Conservation (phyloP, 2,329 filamentous ascomycete genomes). For the Neurospora crassa region DNA sequence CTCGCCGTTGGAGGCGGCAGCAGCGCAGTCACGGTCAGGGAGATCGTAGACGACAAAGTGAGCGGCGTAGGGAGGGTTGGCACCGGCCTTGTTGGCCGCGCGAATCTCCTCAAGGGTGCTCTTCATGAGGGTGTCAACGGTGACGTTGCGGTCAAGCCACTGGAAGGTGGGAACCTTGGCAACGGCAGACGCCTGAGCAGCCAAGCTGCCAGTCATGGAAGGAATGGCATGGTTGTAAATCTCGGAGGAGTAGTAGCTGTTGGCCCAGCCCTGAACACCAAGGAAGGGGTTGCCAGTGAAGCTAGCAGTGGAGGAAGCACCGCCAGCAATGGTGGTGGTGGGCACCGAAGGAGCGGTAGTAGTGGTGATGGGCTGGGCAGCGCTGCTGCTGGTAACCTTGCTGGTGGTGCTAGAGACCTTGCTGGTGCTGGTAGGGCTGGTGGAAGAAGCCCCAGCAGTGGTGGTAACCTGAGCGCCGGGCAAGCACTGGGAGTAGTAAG, state of each 20-base stretch:
- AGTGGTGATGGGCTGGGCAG: conserved; percentile 15
- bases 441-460: conserved; percentile 6
- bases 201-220: conserved; percentile 45
- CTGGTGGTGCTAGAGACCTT: conserved; percentile 21
- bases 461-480: conserved; percentile 20
- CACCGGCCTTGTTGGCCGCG: conserved; percentile 25
- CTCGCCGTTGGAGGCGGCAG: conserved; percentile 48
- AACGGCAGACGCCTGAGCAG: conserved; percentile 40
- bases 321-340: conserved; percentile 21
- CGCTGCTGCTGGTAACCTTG: conserved; percentile 18
- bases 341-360: conserved; percentile 5
- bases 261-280: conserved; percentile 42
- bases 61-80: conserved; percentile 32
- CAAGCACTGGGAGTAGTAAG: conserved; percentile 32
- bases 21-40: conserved; percentile 48
- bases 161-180: conserved; percentile 43
- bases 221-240: conserved; percentile 50
- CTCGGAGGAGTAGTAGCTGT: conserved; percentile 46
- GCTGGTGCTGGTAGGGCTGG: conserved; percentile 13
- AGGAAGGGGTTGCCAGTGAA: conserved; percentile 46
- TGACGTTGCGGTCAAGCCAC: conserved; percentile 42
- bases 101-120: conserved; percentile 31
- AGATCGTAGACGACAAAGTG: conserved; percentile 48
- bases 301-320: conserved; percentile 26
- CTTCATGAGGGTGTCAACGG: conserved; percentile 35